Percentiles rank a stretch among this genome's conserved stretches.
These are phyloP conservation scores for Hanseniaspora nectarophila DNA, from an alignment of 805 yeast genomes.

Conservation along the genomic window DNA sequence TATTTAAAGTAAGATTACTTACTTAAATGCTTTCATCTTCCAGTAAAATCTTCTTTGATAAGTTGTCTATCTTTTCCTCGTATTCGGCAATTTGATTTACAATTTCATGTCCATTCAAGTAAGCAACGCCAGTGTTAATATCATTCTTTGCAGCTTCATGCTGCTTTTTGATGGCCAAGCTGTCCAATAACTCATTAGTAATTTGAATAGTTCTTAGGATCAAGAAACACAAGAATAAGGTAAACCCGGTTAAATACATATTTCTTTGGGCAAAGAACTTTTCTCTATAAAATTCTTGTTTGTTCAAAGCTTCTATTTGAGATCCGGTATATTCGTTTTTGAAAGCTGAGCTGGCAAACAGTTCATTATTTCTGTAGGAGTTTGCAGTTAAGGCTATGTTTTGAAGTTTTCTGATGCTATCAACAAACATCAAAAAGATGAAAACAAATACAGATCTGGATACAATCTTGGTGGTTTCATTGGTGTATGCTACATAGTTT, in stretches of 20 bases:
- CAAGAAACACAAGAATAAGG: conserved; percentile 76
- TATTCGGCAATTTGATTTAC: conserved; percentile 43
- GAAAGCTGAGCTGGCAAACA: not conserved
- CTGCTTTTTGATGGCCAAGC: conserved; percentile 49
- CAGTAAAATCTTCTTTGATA: conserved; percentile 23
- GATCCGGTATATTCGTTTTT: not conserved
- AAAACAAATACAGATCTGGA: conserved; percentile 74
- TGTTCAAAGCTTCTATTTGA: conserved; percentile 31
- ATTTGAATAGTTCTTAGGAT: conserved; percentile 73
- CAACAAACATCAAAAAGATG: conserved; percentile 71
- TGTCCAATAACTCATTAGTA: conserved; percentile 54
- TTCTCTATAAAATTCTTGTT: conserved; percentile 79
- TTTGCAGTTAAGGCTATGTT: conserved; percentile 37
- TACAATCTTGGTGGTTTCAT: conserved; percentile 61
- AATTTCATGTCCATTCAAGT: conserved; percentile 32
- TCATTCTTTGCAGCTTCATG: conserved; percentile 15
- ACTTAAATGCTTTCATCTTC: conserved; percentile 12
- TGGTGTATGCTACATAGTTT: conserved; percentile 46
- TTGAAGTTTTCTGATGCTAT: conserved; percentile 73
- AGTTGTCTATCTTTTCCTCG: conserved; percentile 50
- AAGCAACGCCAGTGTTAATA: conserved; percentile 7
- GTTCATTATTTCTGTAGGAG: not conserved
- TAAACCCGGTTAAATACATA: conserved; percentile 89
- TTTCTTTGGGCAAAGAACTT: conserved; percentile 93
- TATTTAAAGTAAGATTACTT: too few species aligned